A percentile compares a stretch with the other conserved stretches of the same genome.
phyloP scores from a whole-genome alignment of 176 grass and related monocot genomes.

The Carex parvula region DNA sequence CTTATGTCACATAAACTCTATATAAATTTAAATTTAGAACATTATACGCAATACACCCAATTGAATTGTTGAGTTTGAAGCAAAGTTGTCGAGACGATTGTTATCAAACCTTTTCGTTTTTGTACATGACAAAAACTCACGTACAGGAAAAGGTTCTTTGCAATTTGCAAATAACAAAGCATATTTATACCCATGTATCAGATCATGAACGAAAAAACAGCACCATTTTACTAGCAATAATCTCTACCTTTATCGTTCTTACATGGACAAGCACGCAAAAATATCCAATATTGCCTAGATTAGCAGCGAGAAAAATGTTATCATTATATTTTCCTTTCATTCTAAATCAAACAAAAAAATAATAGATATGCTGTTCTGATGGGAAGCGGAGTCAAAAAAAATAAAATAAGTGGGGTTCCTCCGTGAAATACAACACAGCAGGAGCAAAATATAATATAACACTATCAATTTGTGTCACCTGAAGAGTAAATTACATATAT shows the following conservation, averaged over 20 bases:
- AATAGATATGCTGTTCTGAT: slow-evolving; percentile 7
- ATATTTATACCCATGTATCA: background rate
- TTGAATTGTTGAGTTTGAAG: too few species aligned
- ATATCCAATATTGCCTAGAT: background rate
- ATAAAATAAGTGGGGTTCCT: background rate
- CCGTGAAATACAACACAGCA: background rate
- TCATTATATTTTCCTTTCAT: background rate
- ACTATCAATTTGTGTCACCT: slow-evolving; percentile 15
- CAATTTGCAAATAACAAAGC: background rate
- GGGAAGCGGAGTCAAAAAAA: background rate
- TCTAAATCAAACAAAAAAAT: background rate
- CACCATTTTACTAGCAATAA: background rate
- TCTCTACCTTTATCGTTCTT: background rate
- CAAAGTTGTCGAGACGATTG: background rate
- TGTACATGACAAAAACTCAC: background rate
- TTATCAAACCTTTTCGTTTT: background rate
- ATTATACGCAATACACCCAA: too few species aligned
- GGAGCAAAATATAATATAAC: background rate
- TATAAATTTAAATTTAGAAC: too few species aligned
- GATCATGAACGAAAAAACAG: background rate
- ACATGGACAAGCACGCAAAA: background rate
- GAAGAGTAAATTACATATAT: slow-evolving; percentile 19
- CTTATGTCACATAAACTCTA: too few species aligned
- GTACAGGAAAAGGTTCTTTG: background rate
- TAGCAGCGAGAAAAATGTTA: background rate